These are phyloP conservation scores for Colletotrichum tanaceti DNA, from an alignment of 2,329 filamentous ascomycete genomes.

Conservation along the genomic window DNA sequence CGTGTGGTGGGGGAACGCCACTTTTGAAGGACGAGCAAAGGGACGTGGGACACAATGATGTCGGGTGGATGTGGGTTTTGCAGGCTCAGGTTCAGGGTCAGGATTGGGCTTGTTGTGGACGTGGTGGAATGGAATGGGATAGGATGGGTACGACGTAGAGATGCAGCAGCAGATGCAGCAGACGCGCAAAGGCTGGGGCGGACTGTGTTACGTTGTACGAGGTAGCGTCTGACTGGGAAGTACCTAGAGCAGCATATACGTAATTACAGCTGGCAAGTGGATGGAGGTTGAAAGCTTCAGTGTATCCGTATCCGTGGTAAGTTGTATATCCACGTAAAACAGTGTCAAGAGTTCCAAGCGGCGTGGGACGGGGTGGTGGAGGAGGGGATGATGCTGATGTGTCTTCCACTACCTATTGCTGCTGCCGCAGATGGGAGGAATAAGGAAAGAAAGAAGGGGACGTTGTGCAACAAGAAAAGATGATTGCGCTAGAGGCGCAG, in stretches of 20 bases:
- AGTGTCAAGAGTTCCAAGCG: not conserved
- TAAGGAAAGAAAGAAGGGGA: not conserved
- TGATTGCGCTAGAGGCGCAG: not conserved
- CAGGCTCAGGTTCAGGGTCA: slow-evolving; percentile 10
- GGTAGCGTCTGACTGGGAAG: not conserved
- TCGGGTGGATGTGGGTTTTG: slow-evolving; percentile 11
- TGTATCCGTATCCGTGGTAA: not conserved
- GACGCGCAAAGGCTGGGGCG: not conserved
- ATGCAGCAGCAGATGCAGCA: slow-evolving; percentile 16
- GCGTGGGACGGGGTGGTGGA: not conserved
- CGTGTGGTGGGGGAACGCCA: slow-evolving; percentile 38
- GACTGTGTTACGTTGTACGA: not conserved
- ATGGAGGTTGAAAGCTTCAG: no score
- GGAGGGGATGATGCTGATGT: not conserved
- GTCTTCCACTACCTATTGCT: not conserved
- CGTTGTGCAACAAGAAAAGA: not conserved
- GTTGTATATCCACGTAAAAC: no score
- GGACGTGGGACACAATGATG: slow-evolving; percentile 18
- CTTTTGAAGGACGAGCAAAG: slow-evolving; percentile 32
- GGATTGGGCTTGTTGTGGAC: slow-evolving; percentile 1
- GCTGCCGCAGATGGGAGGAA: not conserved
- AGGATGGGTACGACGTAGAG: not conserved
- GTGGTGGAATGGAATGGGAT: not conserved
- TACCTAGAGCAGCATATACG: not conserved
- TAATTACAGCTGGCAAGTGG: not conserved